These are phyloP conservation scores for Monosporascus sp. DNA, from an alignment of 2,329 filamentous ascomycete genomes.

Conservation along the genomic window DNA sequence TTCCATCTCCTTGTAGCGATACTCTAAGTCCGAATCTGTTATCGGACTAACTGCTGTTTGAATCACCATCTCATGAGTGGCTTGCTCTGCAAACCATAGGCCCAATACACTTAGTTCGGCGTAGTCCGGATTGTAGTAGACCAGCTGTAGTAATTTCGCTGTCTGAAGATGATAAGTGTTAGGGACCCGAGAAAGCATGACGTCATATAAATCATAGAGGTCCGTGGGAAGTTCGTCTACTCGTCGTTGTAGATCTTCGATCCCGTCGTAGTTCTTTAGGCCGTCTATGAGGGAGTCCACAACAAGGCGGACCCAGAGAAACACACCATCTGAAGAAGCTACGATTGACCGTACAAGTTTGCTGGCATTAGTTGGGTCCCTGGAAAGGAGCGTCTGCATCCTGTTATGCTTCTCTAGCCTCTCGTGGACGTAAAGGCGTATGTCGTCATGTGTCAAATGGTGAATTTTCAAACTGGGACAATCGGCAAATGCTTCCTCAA, in stretches of 20 bases:
- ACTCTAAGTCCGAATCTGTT: constrained; percentile 3
- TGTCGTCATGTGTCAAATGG: constrained; percentile 13
- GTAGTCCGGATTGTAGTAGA: not conserved
- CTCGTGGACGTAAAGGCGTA: constrained; percentile 9
- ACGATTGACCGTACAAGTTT: constrained; percentile 8
- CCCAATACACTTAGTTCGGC: constrained; percentile 5
- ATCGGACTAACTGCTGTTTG: constrained; percentile 3
- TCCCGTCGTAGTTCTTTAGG: constrained; percentile 12
- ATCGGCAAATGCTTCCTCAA: constrained; percentile 7
- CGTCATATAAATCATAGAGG: constrained; percentile 12
- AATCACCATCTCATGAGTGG: constrained; percentile 5
- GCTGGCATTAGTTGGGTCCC: not conserved
- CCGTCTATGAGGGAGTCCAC: constrained; percentile 12
- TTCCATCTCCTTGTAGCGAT: constrained; percentile 9
- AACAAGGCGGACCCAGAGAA: constrained; percentile 17
- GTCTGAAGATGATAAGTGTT: constrained; percentile 5
- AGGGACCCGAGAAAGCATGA: constrained; percentile 8
- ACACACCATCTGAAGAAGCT: constrained; percentile 11
- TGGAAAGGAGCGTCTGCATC: constrained; percentile 7
- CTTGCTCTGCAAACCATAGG: constrained; percentile 14
- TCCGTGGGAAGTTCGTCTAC: constrained; percentile 13
- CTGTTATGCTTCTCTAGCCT: constrained; percentile 6
- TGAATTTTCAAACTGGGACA: constrained; percentile 11
- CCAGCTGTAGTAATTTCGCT: constrained; percentile 8
- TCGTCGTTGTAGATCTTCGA: constrained; percentile 9